These are phyloP conservation scores for Neurospora tetrasperma DNA, from an alignment of 495 filamentous ascomycete genomes.

Conservation along the genomic window DNA sequence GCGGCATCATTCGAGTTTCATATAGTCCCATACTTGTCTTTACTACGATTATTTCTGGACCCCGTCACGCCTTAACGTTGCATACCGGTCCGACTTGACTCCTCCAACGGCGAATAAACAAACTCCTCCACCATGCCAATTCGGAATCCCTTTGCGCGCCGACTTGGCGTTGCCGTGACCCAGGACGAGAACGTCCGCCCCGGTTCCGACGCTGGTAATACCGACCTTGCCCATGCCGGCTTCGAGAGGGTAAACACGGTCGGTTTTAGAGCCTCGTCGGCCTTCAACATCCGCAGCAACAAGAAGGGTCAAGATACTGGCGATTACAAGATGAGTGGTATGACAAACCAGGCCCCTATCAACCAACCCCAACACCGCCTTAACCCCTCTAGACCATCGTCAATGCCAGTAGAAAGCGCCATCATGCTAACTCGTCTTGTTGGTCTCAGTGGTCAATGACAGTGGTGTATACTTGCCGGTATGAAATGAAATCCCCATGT, in stretches of 20 bases:
- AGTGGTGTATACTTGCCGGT: constrained; percentile 95
- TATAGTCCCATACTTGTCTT: neutral
- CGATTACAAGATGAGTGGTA: constrained; percentile 80
- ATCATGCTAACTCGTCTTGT: constrained; percentile 1
- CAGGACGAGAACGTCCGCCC: constrained; percentile 46
- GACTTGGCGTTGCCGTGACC: constrained; percentile 36
- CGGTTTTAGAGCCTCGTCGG: constrained; percentile 45
- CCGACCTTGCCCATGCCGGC: constrained; percentile 27
- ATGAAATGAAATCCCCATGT: constrained; percentile 19
- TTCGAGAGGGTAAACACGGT: constrained; percentile 46
- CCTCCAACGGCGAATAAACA: neutral
- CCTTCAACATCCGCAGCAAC: constrained; percentile 51
- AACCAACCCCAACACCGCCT: neutral
- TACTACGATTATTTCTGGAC: neutral
- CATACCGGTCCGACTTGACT: neutral
- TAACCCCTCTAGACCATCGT: neutral
- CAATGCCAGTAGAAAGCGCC: neutral
- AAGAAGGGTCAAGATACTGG: constrained; percentile 46
- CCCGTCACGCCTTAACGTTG: neutral
- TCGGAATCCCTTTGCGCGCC: constrained; percentile 62
- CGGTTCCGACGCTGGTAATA: constrained; percentile 21
- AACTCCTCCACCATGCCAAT: constrained; percentile 51
- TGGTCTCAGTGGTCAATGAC: constrained; percentile 75
- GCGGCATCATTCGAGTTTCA: neutral
- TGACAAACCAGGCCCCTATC: constrained; percentile 14